A percentile compares a stretch with the other conserved stretches of the same genome.
phyloP scores from a whole-genome alignment of 768 basidiomycete genomes.

The Leccinum obscurum region DNA sequence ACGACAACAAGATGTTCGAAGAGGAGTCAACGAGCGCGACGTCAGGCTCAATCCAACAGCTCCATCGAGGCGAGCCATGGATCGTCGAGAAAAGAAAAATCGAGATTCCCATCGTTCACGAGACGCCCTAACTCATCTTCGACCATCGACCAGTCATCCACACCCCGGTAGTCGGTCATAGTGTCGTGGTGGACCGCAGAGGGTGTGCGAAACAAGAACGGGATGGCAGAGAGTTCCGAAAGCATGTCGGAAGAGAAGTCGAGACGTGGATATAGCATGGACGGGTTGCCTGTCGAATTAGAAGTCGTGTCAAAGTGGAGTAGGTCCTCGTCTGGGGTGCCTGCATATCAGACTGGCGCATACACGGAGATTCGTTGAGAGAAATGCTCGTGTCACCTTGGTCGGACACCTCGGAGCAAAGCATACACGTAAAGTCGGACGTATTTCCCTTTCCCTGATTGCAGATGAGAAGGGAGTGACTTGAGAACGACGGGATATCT shows the following conservation, averaged over 20 bases:
- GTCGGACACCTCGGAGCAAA: conserved; percentile 17
- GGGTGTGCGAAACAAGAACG: conserved; percentile 31
- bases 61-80: conserved; percentile 18
- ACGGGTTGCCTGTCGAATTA: not conserved
- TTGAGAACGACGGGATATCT: not conserved
- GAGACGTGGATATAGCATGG: conserved; percentile 4
- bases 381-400: conserved; percentile 24
- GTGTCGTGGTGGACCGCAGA: conserved; percentile 1
- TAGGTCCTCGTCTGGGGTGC: conserved; percentile 6
- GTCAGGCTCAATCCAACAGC: conserved; percentile 10
- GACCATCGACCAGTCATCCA: conserved; percentile 17
- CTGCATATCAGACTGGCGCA: conserved; percentile 23
- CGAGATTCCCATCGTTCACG: conserved; percentile 22
- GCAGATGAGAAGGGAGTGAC: conserved; percentile 13
- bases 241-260: conserved; percentile 15
- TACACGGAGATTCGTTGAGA: conserved; percentile 13
- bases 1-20: conserved; percentile 2
- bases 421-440: conserved; percentile 20
- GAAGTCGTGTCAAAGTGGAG: not conserved
- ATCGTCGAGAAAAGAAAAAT: conserved; percentile 29
- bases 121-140: conserved; percentile 24
- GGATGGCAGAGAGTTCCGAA: conserved; percentile 32
- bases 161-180: not conserved
- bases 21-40: not conserved
- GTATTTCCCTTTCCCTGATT: conserved; percentile 11